Evolutionary conservation across 2,329 filamentous ascomycete species (phyloP).

Genomic region (Phyllosticta ampelicida): DNA sequence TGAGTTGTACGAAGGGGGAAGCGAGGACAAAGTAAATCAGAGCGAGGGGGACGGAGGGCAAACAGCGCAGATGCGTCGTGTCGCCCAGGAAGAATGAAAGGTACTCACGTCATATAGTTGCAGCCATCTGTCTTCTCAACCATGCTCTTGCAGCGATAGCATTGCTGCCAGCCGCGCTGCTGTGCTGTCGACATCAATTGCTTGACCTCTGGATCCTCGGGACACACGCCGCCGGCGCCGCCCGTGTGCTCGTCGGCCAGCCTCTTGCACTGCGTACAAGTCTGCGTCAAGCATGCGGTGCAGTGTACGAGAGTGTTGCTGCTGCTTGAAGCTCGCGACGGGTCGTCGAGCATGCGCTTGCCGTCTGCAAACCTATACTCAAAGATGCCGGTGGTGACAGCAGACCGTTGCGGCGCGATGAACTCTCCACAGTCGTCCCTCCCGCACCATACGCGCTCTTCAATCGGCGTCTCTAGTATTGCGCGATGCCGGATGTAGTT

Average conservation of each 20-base stretch:
- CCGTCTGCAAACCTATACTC: too few species aligned
- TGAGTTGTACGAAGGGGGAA: too few species aligned
- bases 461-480: background rate
- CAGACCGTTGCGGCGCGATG: background rate
- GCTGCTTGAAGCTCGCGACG: too few species aligned
- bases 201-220: constrained; percentile 13
- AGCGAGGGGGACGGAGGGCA: too few species aligned
- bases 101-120: constrained; percentile 17
- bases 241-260: background rate
- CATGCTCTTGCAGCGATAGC: constrained; percentile 12
- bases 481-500: background rate
- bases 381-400: too few species aligned
- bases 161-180: constrained; percentile 13
- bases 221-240: constrained; percentile 12
- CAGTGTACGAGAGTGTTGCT: background rate
- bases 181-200: constrained; percentile 12
- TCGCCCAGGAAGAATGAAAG: background rate
- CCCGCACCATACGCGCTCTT: background rate
- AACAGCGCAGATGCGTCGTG: too few species aligned
- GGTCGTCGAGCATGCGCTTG: too few species aligned
- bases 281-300: background rate
- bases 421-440: background rate
- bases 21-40: too few species aligned
- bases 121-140: constrained; percentile 14
- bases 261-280: background rate